Evolutionary conservation across 2,329 filamentous ascomycete genomes (phyloP), one percentile per base, ranked within the genome.

Genomic region (Venturia pyrina): DNA sequence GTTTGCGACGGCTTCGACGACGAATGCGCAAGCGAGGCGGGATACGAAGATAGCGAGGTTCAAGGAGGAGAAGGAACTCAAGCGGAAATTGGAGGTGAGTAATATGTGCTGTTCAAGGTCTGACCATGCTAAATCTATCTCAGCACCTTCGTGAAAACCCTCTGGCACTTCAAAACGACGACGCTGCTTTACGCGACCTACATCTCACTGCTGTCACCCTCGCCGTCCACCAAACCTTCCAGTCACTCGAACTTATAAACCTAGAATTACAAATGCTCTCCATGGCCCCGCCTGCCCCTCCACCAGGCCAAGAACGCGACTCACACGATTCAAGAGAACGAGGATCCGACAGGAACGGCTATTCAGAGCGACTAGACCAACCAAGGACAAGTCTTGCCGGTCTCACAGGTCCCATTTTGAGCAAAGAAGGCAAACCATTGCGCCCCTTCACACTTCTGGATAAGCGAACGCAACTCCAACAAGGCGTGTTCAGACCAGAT

Each of bases 401-500:
- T 41, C 62, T 72, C 17, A 67, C 71, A 13, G 90, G 91, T 0
- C 91, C 93, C 0, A 81, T 98, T 24, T 81, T 99, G 32, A 90
- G 87, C 68, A 83, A 82, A 68, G 83, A 88, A 66, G 95, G 95
- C 57, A 95, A 91, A 74, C 95, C 95, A 17, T 81, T 98, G 70
- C 87, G 93, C 71, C 93, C 93, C 0, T 98, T 99, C 73, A 97
- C 92, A 1, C 81, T 99, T 28, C 82, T 96, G 5, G 88, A 89
- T 67, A 88, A 83, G 69, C 85, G 95, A 46, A 86, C 91, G 68
- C 87, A 91, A 68, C 77, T 96, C 67, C 85, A 87, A 67, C 82
- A 87, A 67, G 89, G 89, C 2, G 93, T 99, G 0, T 99, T 99
- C 77, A 84, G 90, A 65, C 86, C 91, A 0, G 91, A 95, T 8